Evolutionary conservation across 768 basidiomycete species (phyloP).

Genomic region (Saitozyma podzolica): DNA sequence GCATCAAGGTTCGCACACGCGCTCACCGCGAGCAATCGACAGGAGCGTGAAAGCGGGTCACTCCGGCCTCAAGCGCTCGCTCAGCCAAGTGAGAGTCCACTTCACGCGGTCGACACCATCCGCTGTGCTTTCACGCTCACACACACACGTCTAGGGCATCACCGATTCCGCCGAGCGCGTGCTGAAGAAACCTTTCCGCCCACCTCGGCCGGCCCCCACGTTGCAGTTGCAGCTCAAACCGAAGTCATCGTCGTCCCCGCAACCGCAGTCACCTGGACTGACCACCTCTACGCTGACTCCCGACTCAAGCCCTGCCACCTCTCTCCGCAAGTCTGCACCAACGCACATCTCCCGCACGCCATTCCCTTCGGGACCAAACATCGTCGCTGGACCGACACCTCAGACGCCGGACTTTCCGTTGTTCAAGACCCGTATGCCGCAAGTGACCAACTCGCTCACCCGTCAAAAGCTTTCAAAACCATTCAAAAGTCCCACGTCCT

Average conservation of each 20-base stretch:
- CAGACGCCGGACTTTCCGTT: too few relatives aligned
- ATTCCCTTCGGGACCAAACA: too few relatives aligned
- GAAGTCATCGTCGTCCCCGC: slow-evolving; percentile 8
- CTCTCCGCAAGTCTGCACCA: too few relatives aligned
- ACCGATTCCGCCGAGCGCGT: slow-evolving; percentile 24
- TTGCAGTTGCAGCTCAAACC: neutral
- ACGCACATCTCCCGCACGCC: too few relatives aligned
- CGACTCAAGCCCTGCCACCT: too few relatives aligned
- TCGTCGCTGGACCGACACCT: too few relatives aligned
- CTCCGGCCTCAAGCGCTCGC: slow-evolving; percentile 14
- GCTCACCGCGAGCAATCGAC: slow-evolving; percentile 5
- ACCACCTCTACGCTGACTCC: too few relatives aligned
- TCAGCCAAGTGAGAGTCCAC: slow-evolving; percentile 15
- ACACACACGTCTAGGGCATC: slow-evolving; percentile 22
- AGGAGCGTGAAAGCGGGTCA: neutral
- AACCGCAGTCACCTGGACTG: neutral
- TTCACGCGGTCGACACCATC: neutral
- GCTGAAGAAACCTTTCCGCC: slow-evolving; percentile 40
- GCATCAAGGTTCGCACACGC: slow-evolving; percentile 35
- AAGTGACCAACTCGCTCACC: neutral
- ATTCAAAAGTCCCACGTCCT: slow-evolving; percentile 27
- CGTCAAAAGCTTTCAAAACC: slow-evolving; percentile 14
- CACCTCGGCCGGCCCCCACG: slow-evolving; percentile 9
- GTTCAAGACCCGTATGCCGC: too few relatives aligned
- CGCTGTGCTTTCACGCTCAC: neutral